Evolutionary conservation across 2,329 filamentous ascomycete species (phyloP), one percentile per base, ranked within the genome.

Genomic region (Cladophialophora immunda): DNA sequence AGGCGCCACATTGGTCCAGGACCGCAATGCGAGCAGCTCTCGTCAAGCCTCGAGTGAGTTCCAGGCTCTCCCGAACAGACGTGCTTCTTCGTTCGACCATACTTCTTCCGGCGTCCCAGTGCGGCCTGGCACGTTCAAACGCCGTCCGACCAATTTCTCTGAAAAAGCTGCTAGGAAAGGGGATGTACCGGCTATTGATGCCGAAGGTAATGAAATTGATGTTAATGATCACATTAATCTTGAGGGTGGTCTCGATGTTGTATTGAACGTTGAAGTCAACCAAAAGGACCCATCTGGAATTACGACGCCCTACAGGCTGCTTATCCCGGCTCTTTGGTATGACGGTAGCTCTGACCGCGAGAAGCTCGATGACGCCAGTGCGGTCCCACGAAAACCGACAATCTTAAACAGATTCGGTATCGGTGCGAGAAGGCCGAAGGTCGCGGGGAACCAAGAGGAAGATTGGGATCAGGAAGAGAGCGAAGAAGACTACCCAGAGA

Each of bases 201-300:
- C 80, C 84, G 77, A 73, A 82, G 79, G 75, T n/a, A 77, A 80
- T 55, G 82, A 84, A 47, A 82, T 82, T 19, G 84, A 86, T 9
- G 66, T 73, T 57, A 73, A 74, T 52, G 86, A 79, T 57, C 81
- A 82, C 63, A 82, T 98, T 66, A 89, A 97, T 75, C 83, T 97
- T 0, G 88, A 95, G 75, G 91, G 90, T 32, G 93, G 93, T 0
- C 82, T 99, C 9, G 93, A 97, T 71, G 90, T 99, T 38, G 91
- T 89, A 58, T 80, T 99, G 52, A 97, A 97, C 73, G 89, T 97
- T 69, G 95, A 99, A 80, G 88, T 97, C 68, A 93, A 90, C 73
- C 87, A 92, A 53, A 89, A 88, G 69, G 93, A 99, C 73, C 94
- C 95, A 0, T 86, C 91, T 0, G 96, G 95, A 15, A 93, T 92